Conservation (phyloP, 148 eudicot species). For the Linanthus parryae region DNA sequence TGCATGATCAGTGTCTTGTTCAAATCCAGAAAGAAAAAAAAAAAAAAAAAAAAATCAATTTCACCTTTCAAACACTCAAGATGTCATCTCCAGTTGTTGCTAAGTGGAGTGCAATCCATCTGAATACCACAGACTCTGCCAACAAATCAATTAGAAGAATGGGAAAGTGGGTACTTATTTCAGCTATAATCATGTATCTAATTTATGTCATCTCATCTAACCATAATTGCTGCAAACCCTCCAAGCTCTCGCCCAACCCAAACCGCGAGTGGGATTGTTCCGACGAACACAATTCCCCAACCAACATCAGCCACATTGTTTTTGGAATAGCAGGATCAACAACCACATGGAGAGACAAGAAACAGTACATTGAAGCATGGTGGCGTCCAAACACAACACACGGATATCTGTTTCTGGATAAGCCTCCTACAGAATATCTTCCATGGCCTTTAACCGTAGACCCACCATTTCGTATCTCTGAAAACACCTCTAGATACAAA, state of each 20-base stretch:
- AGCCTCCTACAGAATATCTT: constrained; percentile 19
- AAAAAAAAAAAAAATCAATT: too few species aligned
- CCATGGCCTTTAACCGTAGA: constrained; percentile 42
- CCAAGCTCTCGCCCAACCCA: constrained; percentile 6
- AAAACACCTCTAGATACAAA: constrained; percentile 28
- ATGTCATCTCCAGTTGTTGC: constrained; percentile 16
- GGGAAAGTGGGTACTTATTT: constrained; percentile 25
- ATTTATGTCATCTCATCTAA: constrained; percentile 18
- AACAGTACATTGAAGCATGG: constrained; percentile 51
- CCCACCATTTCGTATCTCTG: constrained; percentile 37
- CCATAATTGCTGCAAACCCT: constrained; percentile 12
- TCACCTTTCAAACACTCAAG: constrained; percentile 1
- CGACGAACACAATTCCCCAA: constrained; percentile 18
- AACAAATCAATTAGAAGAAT: constrained; percentile 8
- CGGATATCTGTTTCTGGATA: constrained; percentile 50
- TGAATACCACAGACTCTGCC: constrained; percentile 14
- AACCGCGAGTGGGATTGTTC: neutral
- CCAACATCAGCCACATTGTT: constrained; percentile 43
- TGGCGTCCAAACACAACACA: constrained; percentile 47
- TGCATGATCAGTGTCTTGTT: too few species aligned
- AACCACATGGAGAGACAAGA: constrained; percentile 28
- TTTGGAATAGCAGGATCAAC: constrained; percentile 47
- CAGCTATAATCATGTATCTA: constrained; percentile 18
- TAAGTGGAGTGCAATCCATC: constrained; percentile 3
- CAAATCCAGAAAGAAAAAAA: too few species aligned